These are phyloP conservation scores for Pythium phragmiticola DNA, from an alignment of 352 stramenopile species.

Conservation along the genomic window DNA sequence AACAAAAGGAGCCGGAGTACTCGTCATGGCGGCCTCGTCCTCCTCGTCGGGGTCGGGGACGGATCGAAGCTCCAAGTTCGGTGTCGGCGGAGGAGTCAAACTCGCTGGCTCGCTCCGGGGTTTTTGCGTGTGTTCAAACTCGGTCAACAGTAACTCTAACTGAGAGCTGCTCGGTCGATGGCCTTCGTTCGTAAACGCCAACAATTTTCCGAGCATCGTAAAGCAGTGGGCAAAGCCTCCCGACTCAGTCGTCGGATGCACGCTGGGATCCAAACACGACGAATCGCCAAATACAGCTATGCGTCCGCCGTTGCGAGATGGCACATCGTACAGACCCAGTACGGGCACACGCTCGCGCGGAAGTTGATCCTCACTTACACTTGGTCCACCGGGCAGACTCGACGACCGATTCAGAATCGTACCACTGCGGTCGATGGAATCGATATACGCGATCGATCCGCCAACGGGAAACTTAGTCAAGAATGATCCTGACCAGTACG, in stretches of 20 bases:
- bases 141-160: constrained; percentile 15
- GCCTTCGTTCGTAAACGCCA: constrained; percentile 58
- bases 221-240: constrained; percentile 59
- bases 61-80: constrained; percentile 24
- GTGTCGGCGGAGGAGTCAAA: constrained; percentile 14
- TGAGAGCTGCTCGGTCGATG: constrained; percentile 18
- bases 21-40: neutral
- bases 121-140: constrained; percentile 18
- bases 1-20: constrained; percentile 13
- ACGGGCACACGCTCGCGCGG: constrained; percentile 43
- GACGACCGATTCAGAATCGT: constrained; percentile 42
- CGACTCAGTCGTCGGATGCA: constrained; percentile 29
- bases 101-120: constrained; percentile 10
- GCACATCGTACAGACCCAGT: constrained; percentile 66
- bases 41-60: constrained; percentile 8
- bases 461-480: constrained; percentile 66
- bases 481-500: constrained; percentile 66
- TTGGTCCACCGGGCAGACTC: neutral
- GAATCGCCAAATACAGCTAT: constrained; percentile 78
- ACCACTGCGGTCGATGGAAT: constrained; percentile 53
- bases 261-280: constrained; percentile 67
- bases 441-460: constrained; percentile 58
- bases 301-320: constrained; percentile 52
- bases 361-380: constrained; percentile 25
- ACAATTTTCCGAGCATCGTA: constrained; percentile 50